Conservation (phyloP, 2,329 filamentous ascomycete species). For the Dactylellina cionopaga region DNA sequence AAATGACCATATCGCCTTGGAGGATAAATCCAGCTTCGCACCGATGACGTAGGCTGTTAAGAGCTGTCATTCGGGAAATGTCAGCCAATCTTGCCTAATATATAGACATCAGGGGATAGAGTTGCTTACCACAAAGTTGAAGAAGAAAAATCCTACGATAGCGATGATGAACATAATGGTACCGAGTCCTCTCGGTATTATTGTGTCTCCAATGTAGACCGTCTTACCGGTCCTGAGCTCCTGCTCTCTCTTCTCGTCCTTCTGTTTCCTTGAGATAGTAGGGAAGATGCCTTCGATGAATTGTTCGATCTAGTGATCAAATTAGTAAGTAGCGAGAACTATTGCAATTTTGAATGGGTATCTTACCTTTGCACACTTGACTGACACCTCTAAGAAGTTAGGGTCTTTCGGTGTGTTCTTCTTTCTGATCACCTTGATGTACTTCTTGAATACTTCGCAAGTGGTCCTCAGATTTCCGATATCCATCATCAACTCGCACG, state of each 20-base stretch:
- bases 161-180: constrained; percentile 76
- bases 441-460: constrained; percentile 82
- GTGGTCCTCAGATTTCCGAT: constrained; percentile 86
- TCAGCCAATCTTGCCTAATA: no score
- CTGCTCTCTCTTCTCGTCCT: constrained; percentile 60
- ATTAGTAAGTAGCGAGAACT: background rate
- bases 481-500: constrained; percentile 89
- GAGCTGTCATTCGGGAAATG: constrained; percentile 14
- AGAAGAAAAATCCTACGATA: constrained; percentile 30
- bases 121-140: constrained; percentile 31
- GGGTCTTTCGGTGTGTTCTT: constrained; percentile 96
- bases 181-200: constrained; percentile 68
- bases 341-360: constrained; percentile 38
- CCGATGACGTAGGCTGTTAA: constrained; percentile 36
- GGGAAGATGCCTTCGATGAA: constrained; percentile 96
- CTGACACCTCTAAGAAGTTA: constrained; percentile 89
- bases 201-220: constrained; percentile 64
- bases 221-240: constrained; percentile 61
- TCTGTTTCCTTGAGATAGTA: constrained; percentile 62
- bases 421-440: constrained; percentile 82
- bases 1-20: constrained; percentile 20
- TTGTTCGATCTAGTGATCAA: constrained; percentile 77
- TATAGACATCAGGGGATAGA: background rate
- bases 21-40: constrained; percentile 34
- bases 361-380: constrained; percentile 82